phyloP scores from a whole-genome alignment of 306 rosid genomes.

The Acacia acuminata region DNA sequence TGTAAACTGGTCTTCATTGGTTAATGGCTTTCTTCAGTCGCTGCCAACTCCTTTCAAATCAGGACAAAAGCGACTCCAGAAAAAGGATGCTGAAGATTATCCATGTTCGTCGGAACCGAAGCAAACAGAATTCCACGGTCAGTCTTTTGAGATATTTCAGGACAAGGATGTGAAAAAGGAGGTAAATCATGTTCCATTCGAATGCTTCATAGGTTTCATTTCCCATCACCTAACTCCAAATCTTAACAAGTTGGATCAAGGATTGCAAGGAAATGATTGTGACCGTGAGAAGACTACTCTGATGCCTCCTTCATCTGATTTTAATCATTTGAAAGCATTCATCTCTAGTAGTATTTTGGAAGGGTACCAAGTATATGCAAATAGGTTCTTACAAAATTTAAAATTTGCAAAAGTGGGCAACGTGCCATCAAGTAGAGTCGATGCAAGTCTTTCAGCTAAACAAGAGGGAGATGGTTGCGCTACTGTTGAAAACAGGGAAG shows the following conservation, averaged over 20 bases:
- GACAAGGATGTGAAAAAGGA: slow-evolving; percentile 47
- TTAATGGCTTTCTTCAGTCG: slow-evolving; percentile 70
- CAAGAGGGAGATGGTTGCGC: slow-evolving; percentile 54
- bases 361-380: slow-evolving; percentile 61
- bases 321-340: slow-evolving; percentile 59
- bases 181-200: slow-evolving; percentile 58
- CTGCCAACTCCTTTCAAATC: slow-evolving; percentile 75
- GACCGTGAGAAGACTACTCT: slow-evolving; percentile 36
- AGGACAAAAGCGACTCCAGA: slow-evolving; percentile 66
- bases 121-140: slow-evolving; percentile 52
- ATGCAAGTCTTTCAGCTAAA: slow-evolving; percentile 54
- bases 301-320: slow-evolving; percentile 31
- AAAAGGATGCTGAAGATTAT: slow-evolving; percentile 52
- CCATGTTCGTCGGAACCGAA: slow-evolving; percentile 51
- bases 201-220: slow-evolving; percentile 70
- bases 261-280: slow-evolving; percentile 38
- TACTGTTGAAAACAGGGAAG: slow-evolving; percentile 54
- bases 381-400: slow-evolving; percentile 75
- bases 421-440: slow-evolving; percentile 67
- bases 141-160: slow-evolving; percentile 22
- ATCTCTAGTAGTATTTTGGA: slow-evolving; percentile 58
- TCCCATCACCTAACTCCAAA: slow-evolving; percentile 63
- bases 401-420: slow-evolving; percentile 83
- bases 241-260: slow-evolving; percentile 62
- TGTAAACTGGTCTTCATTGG: slow-evolving; percentile 66